These are phyloP conservation scores for Byssoonygena ceratinophila DNA, from an alignment of 2,329 filamentous ascomycete genomes.

Conservation along the genomic window DNA sequence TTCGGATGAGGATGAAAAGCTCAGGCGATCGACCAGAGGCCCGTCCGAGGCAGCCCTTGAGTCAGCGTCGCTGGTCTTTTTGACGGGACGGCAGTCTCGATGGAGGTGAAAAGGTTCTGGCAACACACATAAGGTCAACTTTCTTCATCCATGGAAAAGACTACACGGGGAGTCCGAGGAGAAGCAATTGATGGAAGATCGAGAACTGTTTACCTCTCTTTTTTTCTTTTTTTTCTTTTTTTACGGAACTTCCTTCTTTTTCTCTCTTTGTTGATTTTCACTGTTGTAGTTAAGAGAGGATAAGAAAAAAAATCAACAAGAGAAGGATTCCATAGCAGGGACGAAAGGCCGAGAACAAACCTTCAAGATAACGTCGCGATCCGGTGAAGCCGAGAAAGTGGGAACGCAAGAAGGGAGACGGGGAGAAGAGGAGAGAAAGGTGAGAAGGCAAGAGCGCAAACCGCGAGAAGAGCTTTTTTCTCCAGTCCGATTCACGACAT, in stretches of 20 bases:
- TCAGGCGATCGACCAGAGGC: not conserved
- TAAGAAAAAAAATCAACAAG: not conserved
- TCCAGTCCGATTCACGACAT: not conserved
- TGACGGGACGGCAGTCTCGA: slow-evolving; percentile 3
- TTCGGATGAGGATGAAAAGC: not conserved
- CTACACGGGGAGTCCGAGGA: not conserved
- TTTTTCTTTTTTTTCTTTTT: not conserved
- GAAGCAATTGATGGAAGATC: not conserved
- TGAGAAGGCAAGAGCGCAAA: not conserved
- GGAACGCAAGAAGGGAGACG: not conserved
- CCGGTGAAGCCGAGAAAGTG: slow-evolving; percentile 5
- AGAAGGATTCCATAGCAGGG: not conserved
- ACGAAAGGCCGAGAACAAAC: slow-evolving; percentile 5
- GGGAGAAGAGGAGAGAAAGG: not conserved
- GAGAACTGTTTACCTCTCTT: not conserved
- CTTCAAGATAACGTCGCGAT: not conserved
- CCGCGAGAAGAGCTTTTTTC: not conserved
- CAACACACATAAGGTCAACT: slow-evolving; percentile 2
- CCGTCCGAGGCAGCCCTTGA: not conserved
- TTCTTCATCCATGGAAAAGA: not conserved
- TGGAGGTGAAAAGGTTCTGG: slow-evolving; percentile 5
- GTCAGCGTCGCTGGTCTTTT: not conserved
- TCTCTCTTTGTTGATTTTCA: not conserved
- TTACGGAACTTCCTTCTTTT: no score
- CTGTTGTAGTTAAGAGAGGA: not conserved